Conservation (phyloP, 73 alveolate genomes). For the Uronychia setigera region DNA sequence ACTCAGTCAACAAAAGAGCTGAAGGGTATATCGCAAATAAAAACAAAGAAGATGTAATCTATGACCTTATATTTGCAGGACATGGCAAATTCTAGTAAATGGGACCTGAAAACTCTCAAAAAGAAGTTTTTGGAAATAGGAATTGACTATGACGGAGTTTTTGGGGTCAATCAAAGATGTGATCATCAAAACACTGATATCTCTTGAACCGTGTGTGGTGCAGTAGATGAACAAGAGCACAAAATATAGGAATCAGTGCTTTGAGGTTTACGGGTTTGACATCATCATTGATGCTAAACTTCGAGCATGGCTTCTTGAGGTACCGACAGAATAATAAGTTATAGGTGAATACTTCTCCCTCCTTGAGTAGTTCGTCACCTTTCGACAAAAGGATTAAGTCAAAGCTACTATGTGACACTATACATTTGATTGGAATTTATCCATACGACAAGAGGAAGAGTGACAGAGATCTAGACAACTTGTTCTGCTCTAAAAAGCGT, state of each 20-base stretch:
- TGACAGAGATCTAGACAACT: slow-evolving; percentile 35
- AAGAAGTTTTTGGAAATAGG: slow-evolving; percentile 43
- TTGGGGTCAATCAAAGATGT: slow-evolving; percentile 75
- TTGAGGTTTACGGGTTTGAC: slow-evolving; percentile 96
- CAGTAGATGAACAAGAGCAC: slow-evolving; percentile 28
- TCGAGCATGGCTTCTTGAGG: slow-evolving; percentile 92
- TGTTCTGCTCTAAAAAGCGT: background rate
- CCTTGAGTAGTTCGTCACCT: slow-evolving; percentile 86
- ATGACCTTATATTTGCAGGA: slow-evolving; percentile 41
- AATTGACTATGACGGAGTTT: slow-evolving; percentile 57
- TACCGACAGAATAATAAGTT: background rate
- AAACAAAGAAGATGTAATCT: slow-evolving; percentile 27
- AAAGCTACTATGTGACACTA: slow-evolving; percentile 79
- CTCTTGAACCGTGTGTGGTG: slow-evolving; percentile 69
- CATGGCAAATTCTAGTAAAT: slow-evolving; percentile 56
- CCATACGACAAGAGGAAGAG: slow-evolving; percentile 83
- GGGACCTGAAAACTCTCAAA: slow-evolving; percentile 63
- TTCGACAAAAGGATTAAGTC: slow-evolving; percentile 89
- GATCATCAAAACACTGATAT: slow-evolving; percentile 75
- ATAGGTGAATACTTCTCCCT: slow-evolving; percentile 89
- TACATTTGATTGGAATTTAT: slow-evolving; percentile 81
- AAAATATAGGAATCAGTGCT: slow-evolving; percentile 73
- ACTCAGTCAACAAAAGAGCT: slow-evolving; percentile 77
- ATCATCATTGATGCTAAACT: slow-evolving; percentile 84
- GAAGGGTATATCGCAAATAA: slow-evolving; percentile 57